These are phyloP conservation scores for Backusella liffmaniae DNA, from an alignment of 192 early-diverging fungal genomes.

Conservation along the genomic window DNA sequence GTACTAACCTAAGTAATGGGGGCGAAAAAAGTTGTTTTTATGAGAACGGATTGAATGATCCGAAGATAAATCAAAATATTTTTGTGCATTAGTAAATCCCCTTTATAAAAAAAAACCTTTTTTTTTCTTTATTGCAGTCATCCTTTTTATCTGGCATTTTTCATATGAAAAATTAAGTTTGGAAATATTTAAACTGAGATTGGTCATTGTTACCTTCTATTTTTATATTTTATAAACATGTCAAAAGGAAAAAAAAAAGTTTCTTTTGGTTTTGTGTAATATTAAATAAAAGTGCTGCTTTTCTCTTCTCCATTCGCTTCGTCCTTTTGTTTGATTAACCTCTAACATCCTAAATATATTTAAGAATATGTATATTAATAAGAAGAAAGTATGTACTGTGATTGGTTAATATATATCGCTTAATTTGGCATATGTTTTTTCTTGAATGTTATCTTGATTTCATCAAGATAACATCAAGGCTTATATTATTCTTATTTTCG, in stretches of 20 bases:
- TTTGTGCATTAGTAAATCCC: neutral
- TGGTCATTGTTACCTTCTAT: neutral
- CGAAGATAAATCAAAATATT: neutral
- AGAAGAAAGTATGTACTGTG: neutral
- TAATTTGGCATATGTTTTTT: neutral
- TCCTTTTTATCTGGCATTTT: neutral
- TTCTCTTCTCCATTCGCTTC: neutral
- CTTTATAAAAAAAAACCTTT: neutral
- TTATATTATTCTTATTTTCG: too few species aligned
- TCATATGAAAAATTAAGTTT: neutral
- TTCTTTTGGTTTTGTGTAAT: neutral
- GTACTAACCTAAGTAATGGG: neutral
- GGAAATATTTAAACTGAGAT: constrained; percentile 1
- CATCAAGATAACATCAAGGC: neutral
- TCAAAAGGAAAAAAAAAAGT: neutral
- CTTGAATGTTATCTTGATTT: neutral
- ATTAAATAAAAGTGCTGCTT: neutral
- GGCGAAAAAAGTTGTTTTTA: neutral
- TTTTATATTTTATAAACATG: neutral
- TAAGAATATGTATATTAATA: neutral
- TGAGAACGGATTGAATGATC: neutral
- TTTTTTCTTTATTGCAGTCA: neutral
- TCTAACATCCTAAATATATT: neutral
- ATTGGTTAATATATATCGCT: neutral
- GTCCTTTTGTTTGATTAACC: neutral